Evolutionary conservation across 371 early-diverging fungal genomes (phyloP), one percentile per base, ranked within the genome.

Genomic region (Mortierella sp.): DNA sequence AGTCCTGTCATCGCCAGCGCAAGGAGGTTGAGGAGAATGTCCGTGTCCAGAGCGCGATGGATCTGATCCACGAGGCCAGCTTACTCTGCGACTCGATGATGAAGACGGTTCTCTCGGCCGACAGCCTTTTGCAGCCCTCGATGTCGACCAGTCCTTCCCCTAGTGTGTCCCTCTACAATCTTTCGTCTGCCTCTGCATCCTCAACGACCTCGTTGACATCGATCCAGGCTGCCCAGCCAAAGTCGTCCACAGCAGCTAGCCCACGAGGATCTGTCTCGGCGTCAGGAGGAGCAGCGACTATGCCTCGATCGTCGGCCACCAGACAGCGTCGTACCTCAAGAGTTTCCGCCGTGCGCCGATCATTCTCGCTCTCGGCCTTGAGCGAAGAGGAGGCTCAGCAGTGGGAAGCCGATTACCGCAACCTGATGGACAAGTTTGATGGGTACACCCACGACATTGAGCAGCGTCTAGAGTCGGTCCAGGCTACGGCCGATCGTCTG

Each of bases 381-480:
- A 73, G 87, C 64, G 90, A 90, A 65, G 91, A 91, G 65, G 74
- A 91, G 24, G 89, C 89, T 52, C 89, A 90, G 0, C 83, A 91
- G 11, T 90, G 89, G 70, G 86, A 87, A 10, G 87, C 90, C 53
- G 89, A 88, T 73, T 89, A 90, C 48, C 91, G 90, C 4, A 86
- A 86, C 16, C 87, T 91, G 39, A 70, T 86, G 65, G 89, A 88
- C 37, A 84, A 89, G 43, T 66, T 91, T 71, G 87, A 89, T 16
- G 89, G 88, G 45, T 81, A 86, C 4, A 85, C 85, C 13, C 76
- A 85, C 39, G 89, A 79, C 52, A 78, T 83, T 63, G 84, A 83
- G 50, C 72, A 72, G 24, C 71, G 55, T 22, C 31, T 83, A 29
- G 70, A 76, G 22, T 73, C 68, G 2, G 73, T 73, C 5, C 67